A percentile compares a stretch with the other conserved stretches of the same genome.
These are phyloP conservation scores for Fusarium algeriense DNA, from an alignment of 2,329 filamentous ascomycete genomes.

Conservation along the genomic window DNA sequence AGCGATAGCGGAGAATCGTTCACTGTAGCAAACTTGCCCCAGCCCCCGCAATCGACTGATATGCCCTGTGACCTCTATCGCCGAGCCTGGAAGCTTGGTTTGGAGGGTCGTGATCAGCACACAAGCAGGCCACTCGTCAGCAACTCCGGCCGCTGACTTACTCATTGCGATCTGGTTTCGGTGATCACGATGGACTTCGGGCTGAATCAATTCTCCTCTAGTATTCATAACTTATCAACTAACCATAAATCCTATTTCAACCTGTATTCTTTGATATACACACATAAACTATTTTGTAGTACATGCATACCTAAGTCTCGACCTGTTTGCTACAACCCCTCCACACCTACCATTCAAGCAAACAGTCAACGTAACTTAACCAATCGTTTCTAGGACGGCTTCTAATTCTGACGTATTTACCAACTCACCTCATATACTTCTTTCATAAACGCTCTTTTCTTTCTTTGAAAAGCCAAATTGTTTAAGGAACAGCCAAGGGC, in stretches of 20 bases:
- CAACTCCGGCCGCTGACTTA: slow-evolving; percentile 14
- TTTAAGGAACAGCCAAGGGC: background rate
- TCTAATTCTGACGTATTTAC: slow-evolving; percentile 24
- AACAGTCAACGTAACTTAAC: slow-evolving; percentile 16
- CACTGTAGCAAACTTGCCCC: slow-evolving; percentile 6
- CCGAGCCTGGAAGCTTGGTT: slow-evolving; percentile 7
- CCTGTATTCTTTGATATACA: background rate
- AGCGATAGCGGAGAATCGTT: slow-evolving; percentile 22
- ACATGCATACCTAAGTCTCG: background rate
- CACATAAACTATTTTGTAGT: background rate
- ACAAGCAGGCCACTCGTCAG: slow-evolving; percentile 38
- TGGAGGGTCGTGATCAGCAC: slow-evolving; percentile 33
- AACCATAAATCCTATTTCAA: background rate
- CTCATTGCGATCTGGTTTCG: slow-evolving; percentile 4
- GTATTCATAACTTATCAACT: slow-evolving; percentile 9
- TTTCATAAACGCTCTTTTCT: background rate
- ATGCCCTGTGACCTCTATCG: slow-evolving; percentile 37
- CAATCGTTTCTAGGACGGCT: slow-evolving; percentile 20
- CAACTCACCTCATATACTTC: slow-evolving; percentile 7
- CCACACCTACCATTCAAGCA: slow-evolving; percentile 3
- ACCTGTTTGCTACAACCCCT: slow-evolving; percentile 22
- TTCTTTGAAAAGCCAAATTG: background rate
- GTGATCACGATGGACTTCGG: slow-evolving; percentile 26
- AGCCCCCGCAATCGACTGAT: slow-evolving; percentile 39
- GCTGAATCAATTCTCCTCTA: slow-evolving; percentile 6